Evolutionary conservation across 108 stramenopile genomes (phyloP), one percentile per base, ranked within the genome.

Genomic region (Cyclotella kingstonii): DNA sequence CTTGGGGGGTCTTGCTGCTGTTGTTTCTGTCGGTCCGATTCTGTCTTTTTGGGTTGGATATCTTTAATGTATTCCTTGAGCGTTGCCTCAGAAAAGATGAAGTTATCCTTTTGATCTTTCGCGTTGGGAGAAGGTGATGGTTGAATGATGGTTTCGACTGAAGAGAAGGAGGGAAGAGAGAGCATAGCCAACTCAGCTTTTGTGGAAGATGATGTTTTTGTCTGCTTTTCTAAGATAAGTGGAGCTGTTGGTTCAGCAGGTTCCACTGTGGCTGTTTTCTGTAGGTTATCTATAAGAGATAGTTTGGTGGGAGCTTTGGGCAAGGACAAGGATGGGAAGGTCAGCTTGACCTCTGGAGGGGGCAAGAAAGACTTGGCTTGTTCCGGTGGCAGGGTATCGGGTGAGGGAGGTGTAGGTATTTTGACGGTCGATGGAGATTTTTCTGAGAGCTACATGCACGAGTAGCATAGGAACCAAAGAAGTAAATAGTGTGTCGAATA

Each of bases 221-320:
- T 49, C n/a, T 45, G 29, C 69, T 82, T 85, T 17, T 83, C 83
- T 43, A 65, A 23, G 50, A 84, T 83, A 8, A 82, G 14, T 22
- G 78, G 66, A 33, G 81, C 77, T 19, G 74, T 28, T 55, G 35
- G 54, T 18, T n/a, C n/a, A 10, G 59, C 41, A 53, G 54, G 28
- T 30, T 80, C 78, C 8, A 54, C 34, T 38, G 68, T 57, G 12
- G 68, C 45, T 31, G 47, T 31, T 22, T 58, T 44, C 29, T 64
- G 47, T 10, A 50, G 33, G 43, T 60, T 64, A 3, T 58, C 58
- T n/a, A n/a, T n/a, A n/a, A n/a, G n/a, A n/a, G n/a, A n/a, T n/a
- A n/a, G n/a, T n/a, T n/a, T n/a, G n/a, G n/a, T n/a, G 4, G 39
- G 42, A 18, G 30, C 21, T 47, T 63, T 68, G 61, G 67, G 72